Conservation (phyloP, 495 filamentous ascomycete species). For the Penicillium paxilli region DNA sequence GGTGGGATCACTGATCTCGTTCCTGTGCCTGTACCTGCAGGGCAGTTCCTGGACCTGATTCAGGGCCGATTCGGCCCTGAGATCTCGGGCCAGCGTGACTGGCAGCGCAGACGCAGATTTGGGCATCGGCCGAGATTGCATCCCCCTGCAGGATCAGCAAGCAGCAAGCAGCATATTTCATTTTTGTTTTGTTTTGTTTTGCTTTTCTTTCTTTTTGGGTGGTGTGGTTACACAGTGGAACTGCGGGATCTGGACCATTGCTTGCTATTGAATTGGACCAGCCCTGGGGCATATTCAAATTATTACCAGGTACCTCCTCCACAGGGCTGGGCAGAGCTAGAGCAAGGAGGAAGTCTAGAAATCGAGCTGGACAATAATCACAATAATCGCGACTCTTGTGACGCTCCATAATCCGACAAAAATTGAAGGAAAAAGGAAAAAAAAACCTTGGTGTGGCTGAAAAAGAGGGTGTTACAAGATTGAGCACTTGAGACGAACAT, state of each 20-base stretch:
- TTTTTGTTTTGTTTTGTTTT: neutral
- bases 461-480: neutral
- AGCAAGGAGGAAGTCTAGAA: neutral
- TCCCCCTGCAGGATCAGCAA: neutral
- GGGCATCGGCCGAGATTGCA: neutral
- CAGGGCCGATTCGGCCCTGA: too few species aligned
- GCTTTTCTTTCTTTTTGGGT: neutral
- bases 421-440: too few species aligned
- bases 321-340: neutral
- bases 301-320: too few species aligned
- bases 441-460: neutral
- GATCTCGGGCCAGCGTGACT: neutral
- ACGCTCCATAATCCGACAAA: too few species aligned
- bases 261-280: neutral
- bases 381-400: too few species aligned
- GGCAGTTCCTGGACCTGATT: too few species aligned
- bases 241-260: neutral
- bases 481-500: neutral
- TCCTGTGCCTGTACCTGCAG: neutral
- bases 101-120: neutral
- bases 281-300: too few species aligned
- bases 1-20: neutral
- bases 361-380: neutral
- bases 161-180: too few species aligned
- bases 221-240: neutral